Evolutionary conservation across 139 green algal species (phyloP).

Genomic region (Asterochloris sp.): DNA sequence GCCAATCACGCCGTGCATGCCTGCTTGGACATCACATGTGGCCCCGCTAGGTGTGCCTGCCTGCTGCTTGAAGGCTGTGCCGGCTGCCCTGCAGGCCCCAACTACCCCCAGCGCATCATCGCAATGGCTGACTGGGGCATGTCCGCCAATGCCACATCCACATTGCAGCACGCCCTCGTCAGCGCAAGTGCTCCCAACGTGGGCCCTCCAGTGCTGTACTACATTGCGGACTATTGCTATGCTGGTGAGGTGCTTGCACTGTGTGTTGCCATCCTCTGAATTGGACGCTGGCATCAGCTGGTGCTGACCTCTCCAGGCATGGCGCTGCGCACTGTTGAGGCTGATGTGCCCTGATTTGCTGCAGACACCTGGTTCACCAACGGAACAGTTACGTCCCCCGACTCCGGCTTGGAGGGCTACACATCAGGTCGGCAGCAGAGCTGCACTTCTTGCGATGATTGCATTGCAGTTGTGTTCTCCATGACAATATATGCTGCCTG

Average conservation of each 20-base stretch:
- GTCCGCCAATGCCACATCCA: conserved; percentile 16
- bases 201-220: conserved; percentile 7
- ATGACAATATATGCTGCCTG: too few species aligned
- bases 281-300: not conserved
- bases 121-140: conserved; percentile 25
- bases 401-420: conserved; percentile 18
- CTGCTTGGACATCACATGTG: too few species aligned
- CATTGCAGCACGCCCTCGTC: conserved; percentile 20
- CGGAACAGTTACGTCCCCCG: conserved; percentile 7
- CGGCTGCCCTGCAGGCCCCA: conserved; percentile 2
- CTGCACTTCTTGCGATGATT: too few species aligned
- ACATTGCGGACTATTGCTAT: conserved; percentile 25
- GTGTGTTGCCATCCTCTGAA: not conserved
- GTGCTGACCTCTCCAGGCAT: not conserved
- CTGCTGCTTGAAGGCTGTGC: not conserved
- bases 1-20: too few species aligned
- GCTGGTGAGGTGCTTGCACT: conserved; percentile 6
- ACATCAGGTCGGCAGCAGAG: not conserved
- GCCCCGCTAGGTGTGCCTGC: too few species aligned
- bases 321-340: not conserved
- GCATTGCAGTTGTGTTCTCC: not conserved
- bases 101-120: conserved; percentile 15
- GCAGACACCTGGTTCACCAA: conserved; percentile 30
- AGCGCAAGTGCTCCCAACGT: not conserved
- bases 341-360: not conserved